Percentiles rank a stretch among this genome's conserved stretches.
These are phyloP conservation scores for Diplocarpon rosae DNA, from an alignment of 2,329 filamentous ascomycete genomes.

Conservation along the genomic window DNA sequence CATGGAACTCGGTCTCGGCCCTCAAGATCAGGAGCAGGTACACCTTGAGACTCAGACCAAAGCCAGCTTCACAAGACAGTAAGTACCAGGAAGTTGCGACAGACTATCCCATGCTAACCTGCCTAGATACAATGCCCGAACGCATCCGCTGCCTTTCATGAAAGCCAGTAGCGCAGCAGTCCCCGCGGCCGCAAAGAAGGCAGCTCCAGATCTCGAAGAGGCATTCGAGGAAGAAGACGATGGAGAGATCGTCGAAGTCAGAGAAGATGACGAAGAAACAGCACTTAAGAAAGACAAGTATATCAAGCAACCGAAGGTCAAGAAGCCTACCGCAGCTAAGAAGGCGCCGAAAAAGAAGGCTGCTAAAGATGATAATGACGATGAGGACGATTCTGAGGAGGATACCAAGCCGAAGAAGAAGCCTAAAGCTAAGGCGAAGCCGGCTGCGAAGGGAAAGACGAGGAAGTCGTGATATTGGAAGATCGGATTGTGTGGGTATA, in stretches of 20 bases:
- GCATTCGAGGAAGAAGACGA: slow-evolving; percentile 84
- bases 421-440: slow-evolving; percentile 15
- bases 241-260: slow-evolving; percentile 34
- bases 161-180: slow-evolving; percentile 71
- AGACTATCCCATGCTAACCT: background rate
- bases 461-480: slow-evolving; percentile 15
- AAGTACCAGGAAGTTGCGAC: slow-evolving; percentile 32
- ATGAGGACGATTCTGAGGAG: slow-evolving; percentile 18
- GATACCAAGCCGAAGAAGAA: slow-evolving; percentile 22
- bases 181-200: slow-evolving; percentile 58
- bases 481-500: background rate
- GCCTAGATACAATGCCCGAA: slow-evolving; percentile 68
- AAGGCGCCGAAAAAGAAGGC: slow-evolving; percentile 30
- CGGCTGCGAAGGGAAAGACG: slow-evolving; percentile 19
- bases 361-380: slow-evolving; percentile 18
- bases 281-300: slow-evolving; percentile 93
- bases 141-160: slow-evolving; percentile 91
- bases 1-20: slow-evolving; percentile 79
- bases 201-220: slow-evolving; percentile 89
- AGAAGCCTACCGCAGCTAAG: slow-evolving; percentile 43
- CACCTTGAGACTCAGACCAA: slow-evolving; percentile 81
- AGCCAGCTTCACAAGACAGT: slow-evolving; percentile 78
- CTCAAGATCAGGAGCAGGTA: slow-evolving; percentile 63
- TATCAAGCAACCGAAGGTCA: slow-evolving; percentile 81
- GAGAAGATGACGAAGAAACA: slow-evolving; percentile 58